These are phyloP conservation scores for Periconia sp. DNA, from an alignment of 2,329 filamentous ascomycete genomes.

Conservation along the genomic window DNA sequence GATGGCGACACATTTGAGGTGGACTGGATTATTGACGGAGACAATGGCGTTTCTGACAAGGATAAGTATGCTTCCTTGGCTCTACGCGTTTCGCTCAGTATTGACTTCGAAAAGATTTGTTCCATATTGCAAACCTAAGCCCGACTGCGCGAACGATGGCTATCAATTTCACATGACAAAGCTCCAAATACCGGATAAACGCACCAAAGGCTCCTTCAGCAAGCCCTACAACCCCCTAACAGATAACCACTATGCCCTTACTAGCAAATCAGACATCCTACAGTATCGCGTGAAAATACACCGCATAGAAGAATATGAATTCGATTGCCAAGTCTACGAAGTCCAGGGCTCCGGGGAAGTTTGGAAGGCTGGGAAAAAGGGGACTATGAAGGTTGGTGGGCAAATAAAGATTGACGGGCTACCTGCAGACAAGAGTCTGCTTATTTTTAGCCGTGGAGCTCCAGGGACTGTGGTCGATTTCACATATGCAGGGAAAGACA, in stretches of 20 bases:
- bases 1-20: neutral
- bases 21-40: constrained; percentile 1
- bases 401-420: neutral
- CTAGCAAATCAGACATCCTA: neutral
- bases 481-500: neutral
- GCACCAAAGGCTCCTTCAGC: neutral
- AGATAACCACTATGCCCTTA: neutral
- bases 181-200: neutral
- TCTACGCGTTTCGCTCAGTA: neutral
- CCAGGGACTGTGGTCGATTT: neutral
- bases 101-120: neutral
- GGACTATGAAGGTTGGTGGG: neutral
- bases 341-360: neutral
- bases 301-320: neutral
- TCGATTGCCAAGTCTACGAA: neutral
- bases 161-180: constrained; percentile 1
- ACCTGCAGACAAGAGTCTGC: neutral
- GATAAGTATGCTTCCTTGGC: neutral
- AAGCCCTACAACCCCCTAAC: neutral
- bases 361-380: neutral
- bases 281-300: neutral
- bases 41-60: neutral
- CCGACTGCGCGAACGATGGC: neutral
- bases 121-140: neutral
- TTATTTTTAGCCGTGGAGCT: neutral